These are phyloP conservation scores for Tylopilus vinaceipallidus DNA, from an alignment of 768 basidiomycete genomes.

Conservation along the genomic window DNA sequence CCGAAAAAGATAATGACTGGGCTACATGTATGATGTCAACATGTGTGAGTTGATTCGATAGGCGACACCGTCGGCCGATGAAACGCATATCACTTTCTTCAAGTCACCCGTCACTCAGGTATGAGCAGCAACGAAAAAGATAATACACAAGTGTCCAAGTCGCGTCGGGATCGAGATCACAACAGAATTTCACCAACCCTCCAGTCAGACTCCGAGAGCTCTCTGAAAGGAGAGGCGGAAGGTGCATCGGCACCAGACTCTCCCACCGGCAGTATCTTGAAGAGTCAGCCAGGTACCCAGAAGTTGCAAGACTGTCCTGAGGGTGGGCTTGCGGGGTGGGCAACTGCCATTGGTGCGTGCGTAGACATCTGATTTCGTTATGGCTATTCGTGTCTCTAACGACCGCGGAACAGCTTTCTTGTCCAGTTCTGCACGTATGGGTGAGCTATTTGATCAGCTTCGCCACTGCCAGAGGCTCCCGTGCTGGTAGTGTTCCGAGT, in stretches of 20 bases:
- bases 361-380: background rate
- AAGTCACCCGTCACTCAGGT: too few relatives aligned
- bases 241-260: background rate
- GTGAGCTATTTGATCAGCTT: slow-evolving; percentile 14
- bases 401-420: slow-evolving; percentile 30
- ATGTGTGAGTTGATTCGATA: too few relatives aligned
- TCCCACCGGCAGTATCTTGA: too few relatives aligned
- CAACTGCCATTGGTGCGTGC: slow-evolving; percentile 32
- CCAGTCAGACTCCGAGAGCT: background rate
- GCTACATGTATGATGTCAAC: too few relatives aligned
- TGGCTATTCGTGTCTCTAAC: background rate
- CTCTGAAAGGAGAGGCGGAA: background rate
- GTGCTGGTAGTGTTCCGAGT: background rate
- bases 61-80: too few relatives aligned
- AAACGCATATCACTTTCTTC: too few relatives aligned
- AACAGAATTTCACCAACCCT: too few relatives aligned
- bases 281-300: too few relatives aligned
- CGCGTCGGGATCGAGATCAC: too few relatives aligned
- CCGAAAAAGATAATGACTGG: too few relatives aligned
- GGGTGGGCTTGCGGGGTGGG: slow-evolving; percentile 31
- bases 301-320: too few relatives aligned
- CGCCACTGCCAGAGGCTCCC: background rate
- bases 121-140: background rate
- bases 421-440: slow-evolving; percentile 40
- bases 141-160: background rate